Base-by-base conservation (phyloP, 805 yeast genomes). In the Sugiyamaella chiloensis region DNA sequence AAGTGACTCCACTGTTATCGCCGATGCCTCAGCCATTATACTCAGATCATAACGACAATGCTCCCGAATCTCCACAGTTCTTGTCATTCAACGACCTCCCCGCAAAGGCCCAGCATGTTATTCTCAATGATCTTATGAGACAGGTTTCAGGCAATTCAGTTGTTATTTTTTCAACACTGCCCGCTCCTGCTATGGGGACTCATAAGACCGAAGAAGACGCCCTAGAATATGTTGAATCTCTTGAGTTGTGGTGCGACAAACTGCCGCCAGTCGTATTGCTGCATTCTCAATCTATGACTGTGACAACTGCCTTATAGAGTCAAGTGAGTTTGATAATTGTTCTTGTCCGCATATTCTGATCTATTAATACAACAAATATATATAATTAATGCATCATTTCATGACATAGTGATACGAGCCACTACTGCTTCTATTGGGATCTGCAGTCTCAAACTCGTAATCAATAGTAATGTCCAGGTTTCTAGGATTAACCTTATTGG, bases 241-340 rank as follows among this genome's bases (percentile, higher is more conserved):
- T 91, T 44, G 85, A 89, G 40, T 65, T 85, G 4, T 87, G 96
- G 93, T 73, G 91, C 48, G 78, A 80, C 37, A 87, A 78, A 3
- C 68, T 93, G 32, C 96, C 96, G 0, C 96, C 98, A 0, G 75
- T 80, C 1, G 62, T 93, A 62, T 66, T 93, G 52, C 75, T 93
- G 46, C 91, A 93, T 60, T 87, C 97, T 0, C 95, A 88, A 68
- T 85, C 96, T 0, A 89, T 93, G 74, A 93, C 99, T 0, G 99
- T 91, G 2, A 91, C 99, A 0, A 90, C 97, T 4, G 93, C 96
- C 27, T 70, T 91, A 52, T 90, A 68, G 56, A 9, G 2, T 24
- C 27, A 6, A 17, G 9, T 34, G 21, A 19, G 6, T 4, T 16
- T 19, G 29, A n/a, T 31, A 32, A 19, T 31, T 35, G n/a, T 29